Conservation (phyloP, 176 grass and related monocot genomes). For the Phyllostachys edulis region DNA sequence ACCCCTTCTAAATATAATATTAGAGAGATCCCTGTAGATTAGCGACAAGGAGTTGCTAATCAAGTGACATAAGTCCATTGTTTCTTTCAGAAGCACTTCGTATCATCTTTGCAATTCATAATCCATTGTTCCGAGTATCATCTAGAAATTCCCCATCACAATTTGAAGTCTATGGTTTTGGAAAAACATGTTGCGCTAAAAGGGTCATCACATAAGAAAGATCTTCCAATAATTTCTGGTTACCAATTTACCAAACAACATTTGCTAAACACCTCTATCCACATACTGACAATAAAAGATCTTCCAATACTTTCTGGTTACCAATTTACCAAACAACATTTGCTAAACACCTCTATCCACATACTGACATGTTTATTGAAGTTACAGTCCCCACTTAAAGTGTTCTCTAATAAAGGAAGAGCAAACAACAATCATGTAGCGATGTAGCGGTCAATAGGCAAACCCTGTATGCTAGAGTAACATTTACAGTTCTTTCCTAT, state of each 20-base stretch:
- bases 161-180: background rate
- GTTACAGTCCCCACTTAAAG: background rate
- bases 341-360: slow-evolving; percentile 19
- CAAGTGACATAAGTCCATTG: too few relatives aligned
- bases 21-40: background rate
- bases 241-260: slow-evolving; percentile 7
- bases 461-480: slow-evolving; percentile 12
- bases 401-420: background rate
- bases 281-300: background rate
- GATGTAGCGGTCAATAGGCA: background rate
- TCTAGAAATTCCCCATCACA: background rate
- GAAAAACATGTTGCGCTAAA: background rate
- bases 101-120: too few relatives aligned
- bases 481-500: slow-evolving; percentile 39
- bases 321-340: slow-evolving; percentile 3
- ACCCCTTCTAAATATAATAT: too few relatives aligned
- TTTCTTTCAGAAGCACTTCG: too few relatives aligned
- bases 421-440: background rate
- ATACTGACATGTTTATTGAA: background rate
- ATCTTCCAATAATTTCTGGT: background rate
- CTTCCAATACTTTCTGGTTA: background rate
- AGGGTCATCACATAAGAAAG: background rate
- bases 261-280: slow-evolving; percentile 7
- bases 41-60: too few relatives aligned
- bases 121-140: background rate